These are phyloP conservation scores for Pythium vanterpoolii DNA, from an alignment of 352 stramenopile genomes.

Conservation along the genomic window DNA sequence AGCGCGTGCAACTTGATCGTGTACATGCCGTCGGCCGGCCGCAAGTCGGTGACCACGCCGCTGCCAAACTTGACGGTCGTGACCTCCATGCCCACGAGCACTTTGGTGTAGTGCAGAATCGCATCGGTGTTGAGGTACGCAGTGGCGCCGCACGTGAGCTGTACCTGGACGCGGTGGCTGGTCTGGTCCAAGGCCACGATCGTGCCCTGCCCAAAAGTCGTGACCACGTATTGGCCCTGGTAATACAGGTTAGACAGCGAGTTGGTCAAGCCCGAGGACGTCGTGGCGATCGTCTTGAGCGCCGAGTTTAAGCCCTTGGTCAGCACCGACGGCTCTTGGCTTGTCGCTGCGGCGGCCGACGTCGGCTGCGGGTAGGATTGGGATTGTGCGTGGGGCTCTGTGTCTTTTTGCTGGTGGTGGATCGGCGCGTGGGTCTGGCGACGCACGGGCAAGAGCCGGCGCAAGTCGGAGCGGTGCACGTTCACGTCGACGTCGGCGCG, in stretches of 20 bases:
- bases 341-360: slow-evolving; percentile 20
- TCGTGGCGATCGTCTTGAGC: slow-evolving; percentile 59
- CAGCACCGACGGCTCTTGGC: slow-evolving; percentile 34
- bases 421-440: slow-evolving; percentile 18
- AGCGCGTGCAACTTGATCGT: slow-evolving; percentile 53
- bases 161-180: slow-evolving; percentile 47
- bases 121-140: slow-evolving; percentile 56
- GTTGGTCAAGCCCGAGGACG: slow-evolving; percentile 42
- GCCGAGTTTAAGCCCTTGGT: slow-evolving; percentile 40
- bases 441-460: slow-evolving; percentile 20
- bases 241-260: slow-evolving; percentile 71
- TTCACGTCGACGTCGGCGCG: slow-evolving; percentile 29
- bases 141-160: slow-evolving; percentile 60
- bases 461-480: slow-evolving; percentile 33
- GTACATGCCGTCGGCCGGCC: slow-evolving; percentile 68
- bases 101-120: slow-evolving; percentile 72
- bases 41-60: slow-evolving; percentile 59
- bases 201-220: slow-evolving; percentile 54
- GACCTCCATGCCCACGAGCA: slow-evolving; percentile 69
- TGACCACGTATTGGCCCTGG: slow-evolving; percentile 71
- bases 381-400: background rate
- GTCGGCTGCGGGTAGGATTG: slow-evolving; percentile 14
- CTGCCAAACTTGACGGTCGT: slow-evolving; percentile 63
- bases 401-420: background rate
- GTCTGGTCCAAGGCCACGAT: slow-evolving; percentile 56